phyloP scores from a whole-genome alignment of 2,329 filamentous ascomycete species.

The Verticillium klebahnii region DNA sequence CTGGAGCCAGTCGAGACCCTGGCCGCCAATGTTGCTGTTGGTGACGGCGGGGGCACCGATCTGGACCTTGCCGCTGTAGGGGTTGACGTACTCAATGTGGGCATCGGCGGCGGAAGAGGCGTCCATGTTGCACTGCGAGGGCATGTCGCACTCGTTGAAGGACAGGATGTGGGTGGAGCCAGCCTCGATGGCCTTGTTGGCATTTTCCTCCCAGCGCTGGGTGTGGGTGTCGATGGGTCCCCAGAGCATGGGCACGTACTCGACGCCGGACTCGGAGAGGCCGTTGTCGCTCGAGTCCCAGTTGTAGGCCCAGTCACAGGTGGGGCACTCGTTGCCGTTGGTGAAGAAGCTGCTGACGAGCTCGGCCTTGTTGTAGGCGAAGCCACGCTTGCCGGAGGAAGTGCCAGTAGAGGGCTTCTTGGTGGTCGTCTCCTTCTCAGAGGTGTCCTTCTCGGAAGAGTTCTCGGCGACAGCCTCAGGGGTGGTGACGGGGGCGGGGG shows the following conservation, averaged over 20 bases:
- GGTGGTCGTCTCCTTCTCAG: neutral
- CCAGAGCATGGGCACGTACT: conserved; percentile 68
- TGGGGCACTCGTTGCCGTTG: conserved; percentile 23
- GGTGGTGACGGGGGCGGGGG: conserved; percentile 16
- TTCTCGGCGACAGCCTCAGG: conserved; percentile 11
- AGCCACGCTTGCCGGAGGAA: conserved; percentile 55
- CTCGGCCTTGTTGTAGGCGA: conserved; percentile 59
- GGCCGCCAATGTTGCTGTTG: conserved; percentile 45
- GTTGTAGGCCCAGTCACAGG: conserved; percentile 63
- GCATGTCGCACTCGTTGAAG: conserved; percentile 70
- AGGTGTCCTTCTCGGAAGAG: neutral
- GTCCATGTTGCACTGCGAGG: conserved; percentile 53
- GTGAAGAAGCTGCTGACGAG: conserved; percentile 47
- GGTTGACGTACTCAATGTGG: conserved; percentile 52
- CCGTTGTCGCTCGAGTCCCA: conserved; percentile 50
- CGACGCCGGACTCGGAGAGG: conserved; percentile 35
- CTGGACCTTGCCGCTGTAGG: conserved; percentile 45
- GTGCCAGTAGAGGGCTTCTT: conserved; percentile 1
- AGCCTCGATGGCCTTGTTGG: conserved; percentile 42
- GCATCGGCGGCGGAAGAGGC: conserved; percentile 45
- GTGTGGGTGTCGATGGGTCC: conserved; percentile 39
- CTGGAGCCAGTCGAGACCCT: conserved; percentile 55
- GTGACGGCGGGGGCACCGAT: conserved; percentile 58
- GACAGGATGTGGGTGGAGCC: conserved; percentile 56
- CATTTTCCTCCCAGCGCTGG: conserved; percentile 44